A percentile compares a stretch with the other conserved stretches of the same genome.
Evolutionary conservation across 179 eudicot genomes (phyloP).

Genomic region (Actinidia arguta): DNA sequence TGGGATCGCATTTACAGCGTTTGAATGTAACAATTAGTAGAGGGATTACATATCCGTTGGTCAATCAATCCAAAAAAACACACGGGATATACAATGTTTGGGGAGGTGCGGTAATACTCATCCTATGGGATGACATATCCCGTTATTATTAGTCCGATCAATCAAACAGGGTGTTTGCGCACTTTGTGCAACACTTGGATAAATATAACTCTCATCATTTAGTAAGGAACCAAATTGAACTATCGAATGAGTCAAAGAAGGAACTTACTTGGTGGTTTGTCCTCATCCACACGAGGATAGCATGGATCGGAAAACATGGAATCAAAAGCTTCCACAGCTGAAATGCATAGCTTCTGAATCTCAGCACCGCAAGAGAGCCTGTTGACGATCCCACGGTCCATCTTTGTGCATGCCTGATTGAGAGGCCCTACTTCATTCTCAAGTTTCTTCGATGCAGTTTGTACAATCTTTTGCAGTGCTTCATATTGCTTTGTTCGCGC

Average conservation of each 20-base stretch:
- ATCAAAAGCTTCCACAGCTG: slow-evolving; percentile 56
- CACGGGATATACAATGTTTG: no score
- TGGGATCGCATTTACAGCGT: no score
- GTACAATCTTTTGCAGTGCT: slow-evolving; percentile 56
- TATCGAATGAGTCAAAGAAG: background rate
- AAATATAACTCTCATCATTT: no score
- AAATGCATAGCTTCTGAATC: slow-evolving; percentile 60
- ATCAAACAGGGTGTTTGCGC: no score
- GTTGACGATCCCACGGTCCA: slow-evolving; percentile 68
- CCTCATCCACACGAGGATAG: slow-evolving; percentile 21
- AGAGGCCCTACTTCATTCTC: slow-evolving; percentile 89
- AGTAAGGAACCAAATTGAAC: background rate
- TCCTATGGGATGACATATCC: no score
- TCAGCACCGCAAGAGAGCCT: slow-evolving; percentile 66
- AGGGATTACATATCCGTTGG: no score
- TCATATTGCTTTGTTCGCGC: slow-evolving; percentile 60
- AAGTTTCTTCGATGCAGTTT: slow-evolving; percentile 70
- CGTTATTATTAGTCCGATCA: no score
- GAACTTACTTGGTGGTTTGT: slow-evolving; percentile 39
- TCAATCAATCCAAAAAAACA: no score
- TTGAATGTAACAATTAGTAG: no score
- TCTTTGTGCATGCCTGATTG: slow-evolving; percentile 37
- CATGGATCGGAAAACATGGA: slow-evolving; percentile 30
- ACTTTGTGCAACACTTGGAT: no score
- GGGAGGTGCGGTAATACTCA: no score